Evolutionary conservation across 495 filamentous ascomycete species (phyloP).

Genomic region (Baudoinia panamericana): DNA sequence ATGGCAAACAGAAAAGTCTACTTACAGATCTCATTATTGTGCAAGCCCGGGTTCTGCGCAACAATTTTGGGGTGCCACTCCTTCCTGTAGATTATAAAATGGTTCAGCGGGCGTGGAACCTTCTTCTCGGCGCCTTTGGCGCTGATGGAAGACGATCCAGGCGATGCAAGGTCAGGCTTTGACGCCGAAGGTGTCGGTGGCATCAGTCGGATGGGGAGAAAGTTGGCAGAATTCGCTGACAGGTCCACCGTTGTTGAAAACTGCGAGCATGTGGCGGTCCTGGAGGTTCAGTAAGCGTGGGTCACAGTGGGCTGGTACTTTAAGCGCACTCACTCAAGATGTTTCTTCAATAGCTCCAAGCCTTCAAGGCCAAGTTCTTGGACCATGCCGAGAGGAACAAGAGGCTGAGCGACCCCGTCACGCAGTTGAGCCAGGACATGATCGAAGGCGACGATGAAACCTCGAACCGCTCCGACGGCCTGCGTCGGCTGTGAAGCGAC

Average conservation of each 20-base stretch:
- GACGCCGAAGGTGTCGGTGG: background rate
- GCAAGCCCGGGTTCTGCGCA: constrained; percentile 9
- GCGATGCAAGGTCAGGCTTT: background rate
- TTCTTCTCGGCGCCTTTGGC: constrained; percentile 10
- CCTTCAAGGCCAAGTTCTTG: background rate
- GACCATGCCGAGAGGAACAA: constrained; percentile 1
- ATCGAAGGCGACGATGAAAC: constrained; percentile 3
- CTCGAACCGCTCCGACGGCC: background rate
- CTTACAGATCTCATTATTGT: constrained; percentile 18
- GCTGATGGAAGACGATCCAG: background rate
- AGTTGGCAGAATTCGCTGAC: background rate
- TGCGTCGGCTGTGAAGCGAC: background rate
- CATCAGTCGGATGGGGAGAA: background rate
- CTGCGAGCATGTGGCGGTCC: background rate
- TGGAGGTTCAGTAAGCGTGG: too few relatives aligned
- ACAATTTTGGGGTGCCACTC: constrained; percentile 15
- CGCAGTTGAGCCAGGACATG: constrained; percentile 1
- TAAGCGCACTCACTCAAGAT: constrained; percentile 2
- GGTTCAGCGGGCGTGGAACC: constrained; percentile 17
- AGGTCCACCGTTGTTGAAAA: background rate
- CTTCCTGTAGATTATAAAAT: constrained; percentile 19
- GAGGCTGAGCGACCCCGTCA: background rate
- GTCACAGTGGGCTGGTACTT: too few relatives aligned
- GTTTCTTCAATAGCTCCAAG: constrained; percentile 4
- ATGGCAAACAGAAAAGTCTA: background rate